Base-by-base conservation (phyloP, 2,329 filamentous ascomycete genomes). In the Berkeleyomyces rouxiae region DNA sequence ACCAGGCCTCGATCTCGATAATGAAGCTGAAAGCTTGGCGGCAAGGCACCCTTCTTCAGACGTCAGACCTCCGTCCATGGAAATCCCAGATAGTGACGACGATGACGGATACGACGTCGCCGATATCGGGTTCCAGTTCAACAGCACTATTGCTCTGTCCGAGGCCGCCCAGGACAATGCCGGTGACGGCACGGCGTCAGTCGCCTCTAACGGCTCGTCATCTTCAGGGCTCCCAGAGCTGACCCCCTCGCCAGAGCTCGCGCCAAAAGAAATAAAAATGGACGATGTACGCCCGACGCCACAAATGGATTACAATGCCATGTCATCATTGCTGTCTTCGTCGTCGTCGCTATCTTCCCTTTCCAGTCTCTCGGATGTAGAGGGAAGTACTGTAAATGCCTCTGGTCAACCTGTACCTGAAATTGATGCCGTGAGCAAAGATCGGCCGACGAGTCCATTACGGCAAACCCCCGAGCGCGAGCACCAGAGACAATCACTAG, bases 41-140 rank as follows among this genome's bases (percentile, higher is more conserved):
- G 33, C 11, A 31, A 42, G 11, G 42, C 40, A 44, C 9, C n/a
- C 5, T 39, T 55, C 60, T 16, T 39, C 23, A 36, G 46, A 47
- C 55, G 11, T 58, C 53, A 36, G 59, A 51, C 36, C 51, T 3
- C 33, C 49, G 9, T 57, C 58, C 16, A 63, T 64, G 33, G 64
- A 64, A 43, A 66, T 66, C 44, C 63, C 63, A 4, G 59, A 53
- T 43, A 63, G 31, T 51, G 55, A 65, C 40, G 44, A 65, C 11
- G 37, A 63, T n/a, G 31, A 64, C 43, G 43, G 40, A 9, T 13
- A 33, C 13, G 59, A 53, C 44, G 58, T 16, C 33, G 13, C 11
- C 4, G 16, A 44, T 59, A 44, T 44, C 7, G 10, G 23, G 40
- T 44, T 59, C 10, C 43, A 47, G 4, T 46, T 59, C n/a, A 23